Conservation (phyloP, 1,284 basidiomycete species). For the Agroathelia rolfsii region DNA sequence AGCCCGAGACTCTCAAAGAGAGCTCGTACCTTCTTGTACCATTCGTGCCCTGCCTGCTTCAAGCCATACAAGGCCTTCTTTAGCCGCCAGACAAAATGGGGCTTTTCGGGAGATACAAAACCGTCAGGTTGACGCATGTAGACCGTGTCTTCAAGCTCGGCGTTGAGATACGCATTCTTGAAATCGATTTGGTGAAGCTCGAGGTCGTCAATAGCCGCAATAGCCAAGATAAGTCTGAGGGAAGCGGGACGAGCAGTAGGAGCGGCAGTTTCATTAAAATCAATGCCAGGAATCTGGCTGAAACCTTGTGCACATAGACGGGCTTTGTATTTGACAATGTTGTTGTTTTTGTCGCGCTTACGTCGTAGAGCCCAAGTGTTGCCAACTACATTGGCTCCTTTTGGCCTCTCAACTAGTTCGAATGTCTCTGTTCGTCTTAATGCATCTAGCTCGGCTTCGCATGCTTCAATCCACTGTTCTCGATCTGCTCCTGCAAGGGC, state of each 20-base stretch:
- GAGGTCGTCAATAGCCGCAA: slow-evolving; percentile 16
- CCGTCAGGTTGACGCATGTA: slow-evolving; percentile 20
- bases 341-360: slow-evolving; percentile 20
- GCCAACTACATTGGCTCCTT: slow-evolving; percentile 10
- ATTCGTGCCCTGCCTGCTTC: slow-evolving; percentile 21
- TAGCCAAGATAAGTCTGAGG: slow-evolving; percentile 17
- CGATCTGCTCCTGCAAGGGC: too few species aligned
- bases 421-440: too few species aligned
- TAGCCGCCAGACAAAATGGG: slow-evolving; percentile 14
- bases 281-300: slow-evolving; percentile 25
- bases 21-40: slow-evolving; percentile 15
- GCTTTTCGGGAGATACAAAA: slow-evolving; percentile 11
- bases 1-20: slow-evolving; percentile 12
- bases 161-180: slow-evolving; percentile 19
- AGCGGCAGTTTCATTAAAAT: slow-evolving; percentile 29
- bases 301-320: slow-evolving; percentile 31
- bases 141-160: slow-evolving; percentile 14
- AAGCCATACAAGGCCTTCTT: slow-evolving; percentile 17
- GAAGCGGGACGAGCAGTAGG: slow-evolving; percentile 21
- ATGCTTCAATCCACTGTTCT: too few species aligned
- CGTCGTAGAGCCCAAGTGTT: slow-evolving; percentile 26
- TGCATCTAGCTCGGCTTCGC: too few species aligned
- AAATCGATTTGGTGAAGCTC: slow-evolving; percentile 22
- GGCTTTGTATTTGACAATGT: slow-evolving; percentile 25
- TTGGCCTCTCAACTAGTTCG: slow-evolving; percentile 4